Conservation (phyloP, 352 stramenopile genomes). For the Phytophthora foliorum region DNA sequence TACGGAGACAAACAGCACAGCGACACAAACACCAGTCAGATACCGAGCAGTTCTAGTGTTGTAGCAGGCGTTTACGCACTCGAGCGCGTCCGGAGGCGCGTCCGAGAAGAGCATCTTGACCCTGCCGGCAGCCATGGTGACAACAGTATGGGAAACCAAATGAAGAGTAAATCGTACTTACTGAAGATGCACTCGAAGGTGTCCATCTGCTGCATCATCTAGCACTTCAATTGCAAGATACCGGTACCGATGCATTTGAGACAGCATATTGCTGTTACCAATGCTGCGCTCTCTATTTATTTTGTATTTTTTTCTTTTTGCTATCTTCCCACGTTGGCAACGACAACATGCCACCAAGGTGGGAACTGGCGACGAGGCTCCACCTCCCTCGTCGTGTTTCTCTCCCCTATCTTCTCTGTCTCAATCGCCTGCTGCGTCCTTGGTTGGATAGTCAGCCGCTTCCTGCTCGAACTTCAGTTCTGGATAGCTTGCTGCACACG, state of each 20-base stretch:
- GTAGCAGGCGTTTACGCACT: conserved; percentile 51
- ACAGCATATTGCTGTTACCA: too few relatives aligned
- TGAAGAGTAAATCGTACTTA: not conserved
- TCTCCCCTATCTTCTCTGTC: conserved; percentile 13
- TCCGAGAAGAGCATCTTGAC: conserved; percentile 85
- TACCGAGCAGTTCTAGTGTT: not conserved
- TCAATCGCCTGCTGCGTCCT: conserved; percentile 7
- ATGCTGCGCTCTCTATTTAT: conserved; percentile 36
- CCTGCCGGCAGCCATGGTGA: conserved; percentile 35
- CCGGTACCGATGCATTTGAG: too few relatives aligned
- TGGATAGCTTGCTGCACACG: not conserved
- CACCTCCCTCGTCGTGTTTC: conserved; percentile 4
- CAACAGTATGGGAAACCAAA: too few relatives aligned
- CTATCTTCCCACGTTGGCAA: conserved; percentile 4
- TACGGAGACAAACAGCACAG: conserved; percentile 18
- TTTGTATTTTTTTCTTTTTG: conserved; percentile 21
- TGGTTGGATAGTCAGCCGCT: not conserved
- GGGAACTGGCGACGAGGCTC: too few relatives aligned
- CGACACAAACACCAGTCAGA: not conserved
- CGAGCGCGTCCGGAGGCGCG: conserved; percentile 66
- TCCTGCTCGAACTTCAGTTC: not conserved
- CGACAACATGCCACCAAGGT: too few relatives aligned
- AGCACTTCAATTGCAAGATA: too few relatives aligned
- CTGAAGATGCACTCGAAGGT: too few relatives aligned
- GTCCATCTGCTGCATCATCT: too few relatives aligned